These are phyloP conservation scores for Mollisiaceae sp. DNA, from an alignment of 2,329 filamentous ascomycete species.

Conservation along the genomic window DNA sequence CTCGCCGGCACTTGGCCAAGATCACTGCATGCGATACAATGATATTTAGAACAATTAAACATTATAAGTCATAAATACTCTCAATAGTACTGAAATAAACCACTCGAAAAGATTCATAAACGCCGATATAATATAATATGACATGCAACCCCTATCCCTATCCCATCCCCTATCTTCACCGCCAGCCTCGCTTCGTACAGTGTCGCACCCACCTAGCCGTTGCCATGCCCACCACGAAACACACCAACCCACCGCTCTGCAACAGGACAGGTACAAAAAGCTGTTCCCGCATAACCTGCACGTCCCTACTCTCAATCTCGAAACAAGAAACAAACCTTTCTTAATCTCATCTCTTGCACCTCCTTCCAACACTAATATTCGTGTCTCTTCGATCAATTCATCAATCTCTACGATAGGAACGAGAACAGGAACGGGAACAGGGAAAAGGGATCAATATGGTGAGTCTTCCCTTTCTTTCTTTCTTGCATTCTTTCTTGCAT, in stretches of 20 bases:
- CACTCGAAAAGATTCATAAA: no score
- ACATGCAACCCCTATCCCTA: no score
- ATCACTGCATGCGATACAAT: no score
- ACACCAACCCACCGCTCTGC: background rate
- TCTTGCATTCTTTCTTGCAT: no score
- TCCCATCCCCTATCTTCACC: no score
- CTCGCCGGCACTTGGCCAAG: no score
- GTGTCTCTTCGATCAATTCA: background rate
- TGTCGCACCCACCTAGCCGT: background rate
- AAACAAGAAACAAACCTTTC: background rate
- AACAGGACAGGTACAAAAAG: background rate
- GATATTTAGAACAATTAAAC: no score
- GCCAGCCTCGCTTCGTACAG: background rate
- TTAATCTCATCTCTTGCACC: background rate
- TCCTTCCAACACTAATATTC: background rate
- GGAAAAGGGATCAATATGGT: background rate
- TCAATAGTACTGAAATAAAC: no score
- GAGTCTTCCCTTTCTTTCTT: background rate
- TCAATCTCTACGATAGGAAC: no score
- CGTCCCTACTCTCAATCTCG: background rate
- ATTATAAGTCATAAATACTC: no score
- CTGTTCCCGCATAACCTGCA: background rate
- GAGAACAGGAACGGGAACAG: no score
- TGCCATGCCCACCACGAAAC: slow-evolving; percentile 14
- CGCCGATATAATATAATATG: no score